These are phyloP conservation scores for Speleostelium caveatum DNA, from an alignment of 78 protist species.

Conservation along the genomic window DNA sequence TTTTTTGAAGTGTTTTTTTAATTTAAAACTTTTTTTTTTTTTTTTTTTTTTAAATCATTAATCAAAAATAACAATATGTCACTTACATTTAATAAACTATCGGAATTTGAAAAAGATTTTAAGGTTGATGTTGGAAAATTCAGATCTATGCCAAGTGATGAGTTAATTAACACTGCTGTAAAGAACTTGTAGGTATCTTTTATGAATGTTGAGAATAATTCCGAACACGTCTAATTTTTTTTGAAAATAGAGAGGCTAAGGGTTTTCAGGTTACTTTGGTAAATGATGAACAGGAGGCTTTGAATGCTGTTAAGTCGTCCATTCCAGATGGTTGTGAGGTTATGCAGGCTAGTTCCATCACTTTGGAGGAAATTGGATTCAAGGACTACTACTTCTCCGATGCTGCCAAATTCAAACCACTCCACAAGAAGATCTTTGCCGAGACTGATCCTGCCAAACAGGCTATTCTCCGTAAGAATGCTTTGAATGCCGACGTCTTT, in stretches of 20 bases:
- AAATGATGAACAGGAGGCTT: conserved; percentile 15
- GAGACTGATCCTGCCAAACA: conserved; percentile 36
- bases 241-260: not conserved
- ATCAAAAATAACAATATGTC: not conserved
- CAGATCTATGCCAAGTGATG: conserved; percentile 17
- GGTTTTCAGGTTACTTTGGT: conserved; percentile 22
- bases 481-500: conserved; percentile 32
- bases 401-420: not conserved
- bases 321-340: conserved; percentile 22
- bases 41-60: too few species aligned
- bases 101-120: conserved; percentile 19
- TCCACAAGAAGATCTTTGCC: conserved; percentile 21
- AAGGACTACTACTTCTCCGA: not conserved
- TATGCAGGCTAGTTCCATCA: conserved; percentile 16
- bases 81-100: conserved; percentile 2
- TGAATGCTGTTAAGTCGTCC: not conserved
- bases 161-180: not conserved
- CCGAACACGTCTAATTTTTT: not conserved
- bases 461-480: conserved; percentile 1
- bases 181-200: not conserved
- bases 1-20: too few species aligned
- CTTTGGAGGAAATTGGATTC: conserved; percentile 56
- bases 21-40: too few species aligned
- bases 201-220: not conserved
- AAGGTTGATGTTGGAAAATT: conserved; percentile 39